Evolutionary conservation across 805 yeast genomes (phyloP).

Genomic region (Candida pseudofarinosa): DNA sequence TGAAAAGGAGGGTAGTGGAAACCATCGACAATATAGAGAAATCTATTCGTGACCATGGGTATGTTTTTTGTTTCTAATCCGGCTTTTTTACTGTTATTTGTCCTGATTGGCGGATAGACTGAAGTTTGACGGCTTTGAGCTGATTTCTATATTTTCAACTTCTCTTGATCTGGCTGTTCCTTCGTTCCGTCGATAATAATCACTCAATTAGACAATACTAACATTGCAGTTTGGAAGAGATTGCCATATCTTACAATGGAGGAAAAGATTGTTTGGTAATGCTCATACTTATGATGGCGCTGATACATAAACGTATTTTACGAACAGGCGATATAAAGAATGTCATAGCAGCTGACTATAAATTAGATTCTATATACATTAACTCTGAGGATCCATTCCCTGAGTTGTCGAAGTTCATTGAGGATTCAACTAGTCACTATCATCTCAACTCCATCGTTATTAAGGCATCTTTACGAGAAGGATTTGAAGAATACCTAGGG

Average conservation of each 20-base stretch:
- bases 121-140: too few relatives aligned
- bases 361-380: constrained; percentile 65
- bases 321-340: constrained; percentile 7
- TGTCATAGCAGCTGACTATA: constrained; percentile 21
- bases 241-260: constrained; percentile 88
- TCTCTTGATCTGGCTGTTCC: too few relatives aligned
- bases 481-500: constrained; percentile 60
- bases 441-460: constrained; percentile 46
- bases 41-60: constrained; percentile 30
- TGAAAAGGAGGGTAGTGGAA: constrained; percentile 24
- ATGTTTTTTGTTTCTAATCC: too few relatives aligned
- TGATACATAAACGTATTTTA: constrained; percentile 27
- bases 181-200: too few relatives aligned
- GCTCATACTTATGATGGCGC: constrained; percentile 69
- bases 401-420: constrained; percentile 65
- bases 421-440: constrained; percentile 49
- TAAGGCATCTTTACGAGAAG: constrained; percentile 55
- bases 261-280: constrained; percentile 95
- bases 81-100: background rate
- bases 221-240: constrained; percentile 35
- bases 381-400: constrained; percentile 70
- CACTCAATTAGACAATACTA: too few relatives aligned
- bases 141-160: too few relatives aligned
- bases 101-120: too few relatives aligned
- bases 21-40: constrained; percentile 24